These are phyloP conservation scores for Arabis hirsuta DNA, from an alignment of 345 rosid genomes.

Conservation along the genomic window DNA sequence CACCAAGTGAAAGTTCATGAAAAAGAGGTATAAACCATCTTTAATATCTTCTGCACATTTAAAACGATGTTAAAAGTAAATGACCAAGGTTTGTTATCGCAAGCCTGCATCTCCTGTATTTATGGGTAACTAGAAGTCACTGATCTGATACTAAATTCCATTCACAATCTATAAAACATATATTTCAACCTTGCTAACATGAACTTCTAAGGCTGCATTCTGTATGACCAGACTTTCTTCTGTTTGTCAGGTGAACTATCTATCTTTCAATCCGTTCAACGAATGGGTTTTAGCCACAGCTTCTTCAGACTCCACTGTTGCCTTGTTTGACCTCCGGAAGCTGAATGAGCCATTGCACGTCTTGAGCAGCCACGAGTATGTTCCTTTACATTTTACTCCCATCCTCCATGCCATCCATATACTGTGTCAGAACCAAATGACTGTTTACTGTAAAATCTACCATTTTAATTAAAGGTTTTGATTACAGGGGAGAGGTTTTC, in stretches of 20 bases:
- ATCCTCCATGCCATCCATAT: background rate
- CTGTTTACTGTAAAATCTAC: background rate
- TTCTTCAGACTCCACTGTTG: conserved; percentile 82
- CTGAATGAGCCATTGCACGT: conserved; percentile 66
- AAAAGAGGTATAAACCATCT: conserved; percentile 61
- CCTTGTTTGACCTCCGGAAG: conserved; percentile 84
- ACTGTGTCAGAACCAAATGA: background rate
- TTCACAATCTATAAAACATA: background rate
- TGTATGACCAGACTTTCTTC: conserved; percentile 8
- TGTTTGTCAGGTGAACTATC: conserved; percentile 64
- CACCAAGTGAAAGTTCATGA: conserved; percentile 78
- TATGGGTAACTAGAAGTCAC: background rate
- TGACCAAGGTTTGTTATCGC: background rate
- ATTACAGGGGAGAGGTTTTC: conserved; percentile 63
- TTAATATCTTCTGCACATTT: background rate
- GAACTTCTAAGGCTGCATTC: background rate
- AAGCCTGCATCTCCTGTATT: conserved; percentile 3
- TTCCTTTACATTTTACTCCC: conserved; percentile 10
- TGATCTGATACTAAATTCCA: background rate
- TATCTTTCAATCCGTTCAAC: conserved; percentile 82
- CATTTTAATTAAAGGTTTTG: background rate
- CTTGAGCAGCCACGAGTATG: conserved; percentile 77
- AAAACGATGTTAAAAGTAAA: background rate
- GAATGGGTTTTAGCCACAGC: conserved; percentile 95
- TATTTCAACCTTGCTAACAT: background rate